Evolutionary conservation across 192 early-diverging fungal genomes (phyloP).

Genomic region (Pilobolus umbonatus): DNA sequence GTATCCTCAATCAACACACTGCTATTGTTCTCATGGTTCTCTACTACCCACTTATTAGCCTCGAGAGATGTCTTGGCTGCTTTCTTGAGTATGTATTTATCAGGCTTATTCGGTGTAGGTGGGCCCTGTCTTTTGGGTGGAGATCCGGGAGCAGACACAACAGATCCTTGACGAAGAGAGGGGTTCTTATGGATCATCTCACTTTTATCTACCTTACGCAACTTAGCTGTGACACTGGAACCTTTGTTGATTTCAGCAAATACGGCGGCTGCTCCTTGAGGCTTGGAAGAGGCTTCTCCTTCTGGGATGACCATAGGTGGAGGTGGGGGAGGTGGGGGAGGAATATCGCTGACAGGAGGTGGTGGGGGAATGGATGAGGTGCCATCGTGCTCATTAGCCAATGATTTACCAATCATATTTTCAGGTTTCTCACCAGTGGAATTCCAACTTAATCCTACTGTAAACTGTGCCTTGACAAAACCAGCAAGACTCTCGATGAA

Average conservation of each 20-base stretch:
- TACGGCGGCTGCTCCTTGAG: slow-evolving; percentile 52
- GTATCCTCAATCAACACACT: slow-evolving; percentile 77
- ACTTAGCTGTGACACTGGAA: slow-evolving; percentile 60
- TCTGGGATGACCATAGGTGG: slow-evolving; percentile 26
- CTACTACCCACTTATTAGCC: slow-evolving; percentile 92
- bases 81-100: slow-evolving; percentile 55
- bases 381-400: slow-evolving; percentile 38
- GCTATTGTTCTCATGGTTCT: slow-evolving; percentile 74
- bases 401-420: slow-evolving; percentile 30
- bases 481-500: slow-evolving; percentile 70
- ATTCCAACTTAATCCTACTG: slow-evolving; percentile 91
- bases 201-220: slow-evolving; percentile 90
- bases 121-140: slow-evolving; percentile 42
- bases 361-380: slow-evolving; percentile 45
- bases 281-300: slow-evolving; percentile 23
- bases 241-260: slow-evolving; percentile 89
- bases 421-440: slow-evolving; percentile 64
- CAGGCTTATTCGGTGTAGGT: slow-evolving; percentile 50
- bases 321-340: slow-evolving; percentile 56
- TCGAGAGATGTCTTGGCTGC: slow-evolving; percentile 78
- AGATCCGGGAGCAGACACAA: slow-evolving; percentile 35
- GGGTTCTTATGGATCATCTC: slow-evolving; percentile 99
- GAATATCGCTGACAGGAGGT: too few species aligned
- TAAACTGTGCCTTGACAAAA: slow-evolving; percentile 88
- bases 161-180: slow-evolving; percentile 60